phyloP scores from a whole-genome alignment of 495 filamentous ascomycete species.

The Penicillium atrosanguineum region DNA sequence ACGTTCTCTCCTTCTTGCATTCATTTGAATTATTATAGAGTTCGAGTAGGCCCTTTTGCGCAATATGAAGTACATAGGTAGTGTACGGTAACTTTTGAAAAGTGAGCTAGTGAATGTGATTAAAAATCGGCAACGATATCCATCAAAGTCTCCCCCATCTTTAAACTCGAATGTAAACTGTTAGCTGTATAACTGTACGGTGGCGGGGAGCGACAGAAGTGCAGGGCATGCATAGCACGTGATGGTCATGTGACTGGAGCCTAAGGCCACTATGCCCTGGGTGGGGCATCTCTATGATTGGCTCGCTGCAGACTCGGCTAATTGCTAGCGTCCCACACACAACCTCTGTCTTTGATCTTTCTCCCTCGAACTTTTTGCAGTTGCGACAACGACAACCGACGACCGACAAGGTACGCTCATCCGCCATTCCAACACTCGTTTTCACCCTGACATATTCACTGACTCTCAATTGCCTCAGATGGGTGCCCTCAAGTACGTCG shows the following conservation, averaged over 20 bases:
- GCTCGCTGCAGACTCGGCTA: slow-evolving; percentile 38
- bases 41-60: not conserved
- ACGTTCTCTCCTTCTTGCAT: not conserved
- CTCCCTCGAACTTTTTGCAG: slow-evolving; percentile 41
- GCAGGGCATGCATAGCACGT: too few species aligned
- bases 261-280: slow-evolving; percentile 5
- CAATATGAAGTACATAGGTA: not conserved
- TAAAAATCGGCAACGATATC: not conserved
- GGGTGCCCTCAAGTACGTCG: slow-evolving; percentile 98
- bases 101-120: not conserved
- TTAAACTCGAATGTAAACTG: not conserved
- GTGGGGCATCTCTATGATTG: slow-evolving; percentile 10
- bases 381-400: slow-evolving; percentile 51
- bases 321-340: slow-evolving; percentile 51
- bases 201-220: not conserved
- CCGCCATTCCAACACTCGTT: not conserved
- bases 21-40: not conserved
- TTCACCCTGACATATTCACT: not conserved
- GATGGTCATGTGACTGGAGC: not conserved
- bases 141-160: not conserved
- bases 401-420: slow-evolving; percentile 50
- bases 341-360: slow-evolving; percentile 36
- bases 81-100: not conserved
- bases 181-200: not conserved
- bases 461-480: slow-evolving; percentile 48